These are phyloP conservation scores for Exidia glandulosa DNA, from an alignment of 768 basidiomycete genomes.

Conservation along the genomic window DNA sequence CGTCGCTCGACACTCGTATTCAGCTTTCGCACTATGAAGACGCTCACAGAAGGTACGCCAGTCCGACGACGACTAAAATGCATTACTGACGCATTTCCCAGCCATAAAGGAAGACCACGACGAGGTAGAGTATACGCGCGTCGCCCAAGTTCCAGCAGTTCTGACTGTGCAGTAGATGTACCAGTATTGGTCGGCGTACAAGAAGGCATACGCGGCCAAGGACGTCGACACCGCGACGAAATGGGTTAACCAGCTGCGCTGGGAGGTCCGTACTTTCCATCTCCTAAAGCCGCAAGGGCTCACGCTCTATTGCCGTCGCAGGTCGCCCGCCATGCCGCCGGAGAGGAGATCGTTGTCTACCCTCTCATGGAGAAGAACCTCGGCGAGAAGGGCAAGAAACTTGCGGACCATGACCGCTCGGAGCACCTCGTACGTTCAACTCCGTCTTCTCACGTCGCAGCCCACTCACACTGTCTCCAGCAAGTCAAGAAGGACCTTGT, in stretches of 20 bases:
- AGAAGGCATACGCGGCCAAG: slow-evolving; percentile 20
- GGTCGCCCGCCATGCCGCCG: slow-evolving; percentile 38
- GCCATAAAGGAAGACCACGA: slow-evolving; percentile 40
- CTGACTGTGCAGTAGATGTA: slow-evolving; percentile 32
- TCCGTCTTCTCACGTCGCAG: no score
- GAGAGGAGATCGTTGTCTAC: slow-evolving; percentile 54
- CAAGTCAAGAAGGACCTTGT: slow-evolving; percentile 32
- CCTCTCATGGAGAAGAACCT: slow-evolving; percentile 50
- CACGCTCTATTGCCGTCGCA: no score
- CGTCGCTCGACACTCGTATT: no score
- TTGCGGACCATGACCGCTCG: slow-evolving; percentile 43
- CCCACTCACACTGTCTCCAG: no score
- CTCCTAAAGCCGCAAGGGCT: no score
- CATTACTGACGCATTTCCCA: no score
- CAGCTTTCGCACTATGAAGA: no score
- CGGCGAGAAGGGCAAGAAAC: slow-evolving; percentile 35
- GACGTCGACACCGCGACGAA: slow-evolving; percentile 37
- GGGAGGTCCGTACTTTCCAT: no score
- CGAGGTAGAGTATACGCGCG: slow-evolving; percentile 32
- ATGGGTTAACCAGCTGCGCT: slow-evolving; percentile 45
- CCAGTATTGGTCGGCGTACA: slow-evolving; percentile 42
- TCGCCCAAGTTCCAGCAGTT: background rate
- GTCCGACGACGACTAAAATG: no score
- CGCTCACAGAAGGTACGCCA: no score
- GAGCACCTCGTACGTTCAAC: slow-evolving; percentile 47